Percentiles rank a stretch among this genome's conserved stretches.
phyloP scores from a whole-genome alignment of 2,329 filamentous ascomycete genomes.

The Paecilomyces sp. region DNA sequence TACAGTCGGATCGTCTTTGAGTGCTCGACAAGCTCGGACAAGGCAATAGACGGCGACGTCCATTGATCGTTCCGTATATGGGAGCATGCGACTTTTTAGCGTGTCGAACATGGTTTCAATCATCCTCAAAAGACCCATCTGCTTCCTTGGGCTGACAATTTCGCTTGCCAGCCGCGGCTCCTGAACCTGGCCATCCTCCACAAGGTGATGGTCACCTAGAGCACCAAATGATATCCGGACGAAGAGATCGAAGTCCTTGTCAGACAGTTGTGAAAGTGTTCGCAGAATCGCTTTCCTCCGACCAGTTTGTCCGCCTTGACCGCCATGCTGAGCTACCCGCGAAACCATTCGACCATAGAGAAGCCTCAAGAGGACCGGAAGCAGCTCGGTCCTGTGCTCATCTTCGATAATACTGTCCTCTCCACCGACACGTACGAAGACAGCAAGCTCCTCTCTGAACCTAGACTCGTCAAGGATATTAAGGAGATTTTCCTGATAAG shows the following conservation, averaged over 20 bases:
- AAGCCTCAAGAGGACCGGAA: conserved; percentile 80
- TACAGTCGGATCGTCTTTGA: conserved; percentile 25
- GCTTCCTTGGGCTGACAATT: conserved; percentile 63
- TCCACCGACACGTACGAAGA: conserved; percentile 68
- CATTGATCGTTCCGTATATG: conserved; percentile 62
- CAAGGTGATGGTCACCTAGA: conserved; percentile 54
- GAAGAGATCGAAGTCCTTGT: conserved; percentile 71
- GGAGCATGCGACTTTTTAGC: conserved; percentile 64
- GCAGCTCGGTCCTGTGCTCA: conserved; percentile 64
- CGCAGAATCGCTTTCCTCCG: conserved; percentile 68
- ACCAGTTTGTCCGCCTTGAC: conserved; percentile 72
- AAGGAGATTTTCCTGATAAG: conserved; percentile 78
- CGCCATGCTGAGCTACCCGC: conserved; percentile 67
- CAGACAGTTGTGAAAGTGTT: conserved; percentile 68
- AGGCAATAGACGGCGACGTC: conserved; percentile 77
- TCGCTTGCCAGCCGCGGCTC: conserved; percentile 52
- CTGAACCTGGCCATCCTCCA: conserved; percentile 45
- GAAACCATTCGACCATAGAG: conserved; percentile 86
- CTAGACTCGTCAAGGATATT: conserved; percentile 83
- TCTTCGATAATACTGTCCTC: conserved; percentile 61
- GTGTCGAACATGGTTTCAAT: conserved; percentile 78
- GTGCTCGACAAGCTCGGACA: conserved; percentile 57
- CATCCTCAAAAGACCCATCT: conserved; percentile 90
- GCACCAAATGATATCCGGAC: conserved; percentile 73
- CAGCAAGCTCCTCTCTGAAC: conserved; percentile 89